These are phyloP conservation scores for Boletus rufocinnamomeus DNA, from an alignment of 768 basidiomycete genomes.

Conservation along the genomic window DNA sequence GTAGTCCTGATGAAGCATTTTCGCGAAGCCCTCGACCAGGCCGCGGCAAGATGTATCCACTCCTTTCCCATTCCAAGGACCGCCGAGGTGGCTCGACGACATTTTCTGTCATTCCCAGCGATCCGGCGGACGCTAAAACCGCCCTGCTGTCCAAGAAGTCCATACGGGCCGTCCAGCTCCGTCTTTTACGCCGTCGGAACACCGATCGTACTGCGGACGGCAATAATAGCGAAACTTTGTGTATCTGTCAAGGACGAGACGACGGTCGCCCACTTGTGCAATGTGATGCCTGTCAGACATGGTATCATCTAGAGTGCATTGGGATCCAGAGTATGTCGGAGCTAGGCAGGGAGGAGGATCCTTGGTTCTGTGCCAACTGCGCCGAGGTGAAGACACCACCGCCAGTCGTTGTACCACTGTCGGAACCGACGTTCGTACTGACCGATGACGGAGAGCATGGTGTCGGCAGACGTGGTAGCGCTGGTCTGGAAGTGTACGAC, in stretches of 20 bases:
- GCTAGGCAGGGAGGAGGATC: conserved; percentile 74
- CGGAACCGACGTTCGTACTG: conserved; percentile 70
- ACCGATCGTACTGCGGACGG: conserved; percentile 38
- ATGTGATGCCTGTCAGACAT: conserved; percentile 76
- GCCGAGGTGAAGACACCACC: conserved; percentile 48
- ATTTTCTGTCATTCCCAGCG: conserved; percentile 50
- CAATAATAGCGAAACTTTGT: conserved; percentile 54
- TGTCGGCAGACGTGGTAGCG: background rate
- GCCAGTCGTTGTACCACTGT: conserved; percentile 31
- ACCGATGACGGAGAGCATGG: conserved; percentile 50
- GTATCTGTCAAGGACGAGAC: conserved; percentile 66
- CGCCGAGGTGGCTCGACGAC: conserved; percentile 13
- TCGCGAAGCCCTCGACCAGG: conserved; percentile 35
- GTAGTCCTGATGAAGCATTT: conserved; percentile 18
- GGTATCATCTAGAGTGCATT: conserved; percentile 83
- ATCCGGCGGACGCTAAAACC: conserved; percentile 75
- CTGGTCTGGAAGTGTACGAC: conserved; percentile 46
- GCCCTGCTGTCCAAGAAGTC: conserved; percentile 74
- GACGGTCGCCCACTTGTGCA: conserved; percentile 80
- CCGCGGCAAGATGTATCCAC: conserved; percentile 62
- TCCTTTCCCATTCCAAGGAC: conserved; percentile 44
- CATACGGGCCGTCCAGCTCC: conserved; percentile 59
- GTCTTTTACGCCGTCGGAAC: conserved; percentile 44
- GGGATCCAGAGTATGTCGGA: conserved; percentile 65
- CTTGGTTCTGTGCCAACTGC: conserved; percentile 70